These are phyloP conservation scores for Dichotomopilus funicola DNA, from an alignment of 2,329 filamentous ascomycete species.

Conservation along the genomic window DNA sequence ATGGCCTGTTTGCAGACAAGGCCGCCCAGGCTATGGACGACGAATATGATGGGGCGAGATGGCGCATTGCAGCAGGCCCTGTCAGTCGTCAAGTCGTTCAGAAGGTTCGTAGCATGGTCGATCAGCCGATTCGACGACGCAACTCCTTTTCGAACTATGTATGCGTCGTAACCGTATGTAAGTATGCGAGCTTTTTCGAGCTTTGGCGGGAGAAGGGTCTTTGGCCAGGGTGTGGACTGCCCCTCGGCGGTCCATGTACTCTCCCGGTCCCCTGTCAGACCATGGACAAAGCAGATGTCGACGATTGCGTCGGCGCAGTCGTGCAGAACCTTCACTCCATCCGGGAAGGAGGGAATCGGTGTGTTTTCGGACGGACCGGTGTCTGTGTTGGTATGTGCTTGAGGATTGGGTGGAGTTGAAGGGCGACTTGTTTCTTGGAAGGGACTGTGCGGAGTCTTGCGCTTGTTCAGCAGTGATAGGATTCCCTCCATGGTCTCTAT, in stretches of 20 bases:
- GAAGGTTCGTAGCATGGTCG: slow-evolving; percentile 29
- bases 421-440: not conserved
- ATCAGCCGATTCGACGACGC: slow-evolving; percentile 24
- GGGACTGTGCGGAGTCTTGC: not conserved
- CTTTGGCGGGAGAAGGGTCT: slow-evolving; percentile 27
- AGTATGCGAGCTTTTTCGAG: slow-evolving; percentile 31
- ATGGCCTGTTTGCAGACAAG: slow-evolving; percentile 35
- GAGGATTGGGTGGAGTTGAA: not conserved
- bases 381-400: not conserved
- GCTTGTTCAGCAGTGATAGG: not conserved
- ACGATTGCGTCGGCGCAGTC: slow-evolving; percentile 14
- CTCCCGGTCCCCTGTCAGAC: slow-evolving; percentile 34
- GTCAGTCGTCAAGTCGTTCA: slow-evolving; percentile 25
- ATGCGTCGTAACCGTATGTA: slow-evolving; percentile 36
- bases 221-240: slow-evolving; percentile 35
- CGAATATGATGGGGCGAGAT: slow-evolving; percentile 30
- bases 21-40: slow-evolving; percentile 35
- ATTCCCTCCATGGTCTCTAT: not conserved
- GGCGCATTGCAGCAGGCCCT: slow-evolving; percentile 17
- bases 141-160: slow-evolving; percentile 20
- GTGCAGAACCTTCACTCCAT: slow-evolving; percentile 16
- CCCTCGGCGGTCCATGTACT: slow-evolving; percentile 36
- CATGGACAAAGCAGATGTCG: slow-evolving; percentile 36
- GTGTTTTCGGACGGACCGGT: not conserved
- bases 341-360: slow-evolving; percentile 6